Evolutionary conservation across 257 asterid genomes (phyloP).

Genomic region (Rubia yunnanensis): DNA sequence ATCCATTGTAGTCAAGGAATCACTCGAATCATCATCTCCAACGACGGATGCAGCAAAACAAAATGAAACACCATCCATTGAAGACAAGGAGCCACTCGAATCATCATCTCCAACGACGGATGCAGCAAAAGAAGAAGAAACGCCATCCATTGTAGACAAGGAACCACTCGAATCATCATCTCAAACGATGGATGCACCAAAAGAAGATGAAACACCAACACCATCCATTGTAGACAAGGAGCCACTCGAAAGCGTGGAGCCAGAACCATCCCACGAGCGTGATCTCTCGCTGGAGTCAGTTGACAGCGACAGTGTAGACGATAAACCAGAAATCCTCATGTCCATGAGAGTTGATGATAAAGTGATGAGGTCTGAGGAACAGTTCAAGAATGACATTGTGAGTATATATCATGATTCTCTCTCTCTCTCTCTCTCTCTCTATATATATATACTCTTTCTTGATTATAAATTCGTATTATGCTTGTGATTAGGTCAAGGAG

Average conservation of each 20-base stretch:
- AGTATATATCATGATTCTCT: too few relatives aligned
- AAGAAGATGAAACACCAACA: background rate
- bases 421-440: background rate
- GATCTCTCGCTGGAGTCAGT: background rate
- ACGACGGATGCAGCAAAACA: too few relatives aligned
- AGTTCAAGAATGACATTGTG: conserved; percentile 25
- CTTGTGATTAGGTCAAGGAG: conserved; percentile 13
- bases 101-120: too few relatives aligned
- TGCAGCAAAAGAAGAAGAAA: too few relatives aligned
- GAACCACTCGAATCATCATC: too few relatives aligned
- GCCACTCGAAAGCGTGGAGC: conserved; percentile 4
- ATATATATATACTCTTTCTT: background rate
- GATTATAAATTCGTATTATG: background rate
- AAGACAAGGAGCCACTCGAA: too few relatives aligned
- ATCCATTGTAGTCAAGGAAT: background rate
- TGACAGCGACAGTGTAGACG: background rate
- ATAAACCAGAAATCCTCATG: conserved; percentile 3
- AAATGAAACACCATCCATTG: too few relatives aligned
- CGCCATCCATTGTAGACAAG: too few relatives aligned
- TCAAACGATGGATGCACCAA: too few relatives aligned
- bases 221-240: conserved; percentile 12
- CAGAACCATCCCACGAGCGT: background rate
- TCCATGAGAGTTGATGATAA: conserved; percentile 11
- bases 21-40: background rate
- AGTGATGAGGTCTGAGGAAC: conserved; percentile 21